Evolutionary conservation across 176 grass and related monocot genomes (phyloP).

Genomic region (Poa annua): DNA sequence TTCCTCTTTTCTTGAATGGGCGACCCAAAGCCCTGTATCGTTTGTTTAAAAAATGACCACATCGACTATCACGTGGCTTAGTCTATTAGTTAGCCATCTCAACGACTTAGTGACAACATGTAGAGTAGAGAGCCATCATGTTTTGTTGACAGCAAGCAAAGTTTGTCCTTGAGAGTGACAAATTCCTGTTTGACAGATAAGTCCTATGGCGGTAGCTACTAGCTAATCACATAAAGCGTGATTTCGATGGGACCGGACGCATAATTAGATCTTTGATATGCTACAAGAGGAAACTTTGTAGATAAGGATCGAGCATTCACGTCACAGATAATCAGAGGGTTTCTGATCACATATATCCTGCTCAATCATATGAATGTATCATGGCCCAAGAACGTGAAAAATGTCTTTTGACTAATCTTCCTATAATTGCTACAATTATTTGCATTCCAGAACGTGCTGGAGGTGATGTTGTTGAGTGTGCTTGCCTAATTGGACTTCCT

Average conservation of each 20-base stretch:
- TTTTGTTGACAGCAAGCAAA: slow-evolving; percentile 53
- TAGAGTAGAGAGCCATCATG: slow-evolving; percentile 54
- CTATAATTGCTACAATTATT: slow-evolving; percentile 34
- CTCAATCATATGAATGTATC: slow-evolving; percentile 22
- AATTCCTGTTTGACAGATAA: slow-evolving; percentile 51
- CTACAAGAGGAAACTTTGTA: slow-evolving; percentile 14
- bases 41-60: slow-evolving; percentile 7
- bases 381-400: neutral
- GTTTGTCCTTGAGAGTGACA: slow-evolving; percentile 45
- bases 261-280: slow-evolving; percentile 37
- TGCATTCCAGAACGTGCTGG: slow-evolving; percentile 70
- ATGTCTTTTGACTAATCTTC: slow-evolving; percentile 26
- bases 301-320: neutral
- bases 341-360: neutral
- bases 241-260: slow-evolving; percentile 43
- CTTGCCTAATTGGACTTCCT: slow-evolving; percentile 85
- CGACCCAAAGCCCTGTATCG: neutral
- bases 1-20: neutral
- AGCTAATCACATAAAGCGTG: slow-evolving; percentile 43
- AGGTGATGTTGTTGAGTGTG: slow-evolving; percentile 92
- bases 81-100: slow-evolving; percentile 37
- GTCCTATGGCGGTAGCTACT: slow-evolving; percentile 35
- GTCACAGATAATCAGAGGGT: neutral
- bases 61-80: slow-evolving; percentile 8
- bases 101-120: slow-evolving; percentile 40